Conservation (phyloP, 257 asterid genomes). For the Nicotiana knightiana region DNA sequence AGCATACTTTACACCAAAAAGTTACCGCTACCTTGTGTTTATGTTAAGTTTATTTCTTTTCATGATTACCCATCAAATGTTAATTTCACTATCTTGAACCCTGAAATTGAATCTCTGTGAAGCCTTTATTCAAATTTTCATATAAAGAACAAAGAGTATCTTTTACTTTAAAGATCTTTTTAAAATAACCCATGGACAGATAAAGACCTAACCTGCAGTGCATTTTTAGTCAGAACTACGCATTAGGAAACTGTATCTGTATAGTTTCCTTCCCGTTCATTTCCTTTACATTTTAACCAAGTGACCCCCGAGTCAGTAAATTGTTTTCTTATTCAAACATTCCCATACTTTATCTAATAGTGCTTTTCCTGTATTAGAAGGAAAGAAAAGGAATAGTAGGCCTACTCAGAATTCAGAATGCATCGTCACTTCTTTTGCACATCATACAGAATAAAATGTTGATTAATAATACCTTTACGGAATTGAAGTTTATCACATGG, state of each 20-base stretch:
- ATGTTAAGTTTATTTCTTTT: background rate
- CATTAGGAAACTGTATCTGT: background rate
- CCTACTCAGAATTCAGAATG: background rate
- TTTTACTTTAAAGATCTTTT: background rate
- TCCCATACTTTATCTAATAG: background rate
- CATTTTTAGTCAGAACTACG: background rate
- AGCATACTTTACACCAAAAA: background rate
- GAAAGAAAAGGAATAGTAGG: background rate
- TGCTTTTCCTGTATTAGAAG: background rate
- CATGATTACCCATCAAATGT: background rate
- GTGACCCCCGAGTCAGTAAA: background rate
- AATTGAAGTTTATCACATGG: conserved; percentile 54
- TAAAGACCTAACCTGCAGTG: background rate
- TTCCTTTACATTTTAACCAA: background rate
- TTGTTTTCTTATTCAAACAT: background rate
- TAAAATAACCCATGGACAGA: background rate
- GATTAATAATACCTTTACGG: conserved; percentile 29
- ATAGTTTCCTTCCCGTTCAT: background rate
- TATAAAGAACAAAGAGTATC: background rate
- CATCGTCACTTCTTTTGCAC: background rate
- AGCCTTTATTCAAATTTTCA: background rate
- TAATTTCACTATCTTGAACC: background rate
- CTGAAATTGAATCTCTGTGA: background rate
- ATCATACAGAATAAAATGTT: background rate
- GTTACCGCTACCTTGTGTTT: background rate